Conservation (phyloP, 1,284 basidiomycete species). For the Boletellus deceptivus region DNA sequence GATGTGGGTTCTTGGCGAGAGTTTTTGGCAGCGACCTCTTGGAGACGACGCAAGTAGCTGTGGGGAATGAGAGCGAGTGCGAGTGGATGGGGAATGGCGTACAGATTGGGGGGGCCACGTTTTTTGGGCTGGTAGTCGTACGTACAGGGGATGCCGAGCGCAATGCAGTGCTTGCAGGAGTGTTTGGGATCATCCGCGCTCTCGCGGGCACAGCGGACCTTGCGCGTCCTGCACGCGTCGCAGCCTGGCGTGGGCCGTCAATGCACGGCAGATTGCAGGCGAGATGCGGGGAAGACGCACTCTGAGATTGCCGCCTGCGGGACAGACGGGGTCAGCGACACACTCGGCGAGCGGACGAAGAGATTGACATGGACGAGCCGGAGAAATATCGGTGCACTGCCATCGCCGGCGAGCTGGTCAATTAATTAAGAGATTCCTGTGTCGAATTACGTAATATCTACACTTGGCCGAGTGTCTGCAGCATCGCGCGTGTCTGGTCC, state of each 20-base stretch:
- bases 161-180: constrained; percentile 80
- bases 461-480: constrained; percentile 30
- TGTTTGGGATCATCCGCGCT: constrained; percentile 71
- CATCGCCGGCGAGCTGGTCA: not conserved
- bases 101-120: constrained; percentile 87
- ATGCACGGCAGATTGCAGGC: constrained; percentile 9
- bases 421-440: not conserved
- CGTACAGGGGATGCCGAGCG: constrained; percentile 80
- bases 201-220: constrained; percentile 77
- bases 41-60: constrained; percentile 74
- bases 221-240: constrained; percentile 80
- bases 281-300: constrained; percentile 40
- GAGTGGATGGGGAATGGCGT: constrained; percentile 31
- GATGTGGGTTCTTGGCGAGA: constrained; percentile 38
- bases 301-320: constrained; percentile 75
- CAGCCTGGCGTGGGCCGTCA: constrained; percentile 52
- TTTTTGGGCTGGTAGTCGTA: constrained; percentile 93
- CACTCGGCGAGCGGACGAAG: constrained; percentile 14
- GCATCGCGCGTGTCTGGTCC: constrained; percentile 34
- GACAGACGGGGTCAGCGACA: constrained; percentile 21
- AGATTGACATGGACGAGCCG: constrained; percentile 29
- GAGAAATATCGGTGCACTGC: not conserved
- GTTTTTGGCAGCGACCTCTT: constrained; percentile 61
- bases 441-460: constrained; percentile 10
- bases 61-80: not conserved